Evolutionary conservation across 2,329 filamentous ascomycete species (phyloP).

Genomic region (Orbilia brochopaga): DNA sequence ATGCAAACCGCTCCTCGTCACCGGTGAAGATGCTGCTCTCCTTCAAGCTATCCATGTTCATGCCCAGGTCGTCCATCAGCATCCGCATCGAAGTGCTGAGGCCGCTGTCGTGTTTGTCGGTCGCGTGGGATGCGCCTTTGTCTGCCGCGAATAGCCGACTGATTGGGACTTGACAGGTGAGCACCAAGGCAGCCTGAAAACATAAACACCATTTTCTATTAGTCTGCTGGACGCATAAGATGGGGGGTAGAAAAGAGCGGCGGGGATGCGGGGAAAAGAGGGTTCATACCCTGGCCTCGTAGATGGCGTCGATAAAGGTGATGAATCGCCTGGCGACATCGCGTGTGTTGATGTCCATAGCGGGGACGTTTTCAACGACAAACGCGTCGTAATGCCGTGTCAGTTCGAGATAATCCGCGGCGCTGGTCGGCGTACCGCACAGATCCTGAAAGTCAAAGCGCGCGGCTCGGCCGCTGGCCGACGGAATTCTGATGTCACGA

Average conservation of each 20-base stretch:
- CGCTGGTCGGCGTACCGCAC: constrained; percentile 84
- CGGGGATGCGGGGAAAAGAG: neutral
- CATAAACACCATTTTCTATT: too few relatives aligned
- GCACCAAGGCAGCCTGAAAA: constrained; percentile 81
- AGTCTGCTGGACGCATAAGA: too few relatives aligned
- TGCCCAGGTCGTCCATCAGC: constrained; percentile 84
- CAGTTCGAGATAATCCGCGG: constrained; percentile 93
- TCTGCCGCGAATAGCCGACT: constrained; percentile 76
- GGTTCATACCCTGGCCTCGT: constrained; percentile 69
- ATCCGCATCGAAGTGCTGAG: constrained; percentile 74
- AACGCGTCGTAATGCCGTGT: constrained; percentile 90
- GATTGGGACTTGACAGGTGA: constrained; percentile 86
- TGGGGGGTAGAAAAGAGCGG: too few relatives aligned
- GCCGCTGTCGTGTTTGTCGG: constrained; percentile 68
- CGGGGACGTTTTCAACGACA: constrained; percentile 86
- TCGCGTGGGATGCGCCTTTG: constrained; percentile 60
- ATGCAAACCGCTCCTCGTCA: constrained; percentile 95
- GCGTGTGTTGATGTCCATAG: constrained; percentile 83
- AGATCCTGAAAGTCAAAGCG: constrained; percentile 93
- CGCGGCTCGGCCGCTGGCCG: constrained; percentile 83
- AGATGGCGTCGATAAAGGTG: constrained; percentile 95
- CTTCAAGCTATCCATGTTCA: constrained; percentile 84
- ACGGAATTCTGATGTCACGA: constrained; percentile 82
- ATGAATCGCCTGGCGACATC: constrained; percentile 93
- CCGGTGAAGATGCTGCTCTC: constrained; percentile 86